Evolutionary conservation across 495 filamentous ascomycete species (phyloP).

Genomic region (Immersiella caudata): DNA sequence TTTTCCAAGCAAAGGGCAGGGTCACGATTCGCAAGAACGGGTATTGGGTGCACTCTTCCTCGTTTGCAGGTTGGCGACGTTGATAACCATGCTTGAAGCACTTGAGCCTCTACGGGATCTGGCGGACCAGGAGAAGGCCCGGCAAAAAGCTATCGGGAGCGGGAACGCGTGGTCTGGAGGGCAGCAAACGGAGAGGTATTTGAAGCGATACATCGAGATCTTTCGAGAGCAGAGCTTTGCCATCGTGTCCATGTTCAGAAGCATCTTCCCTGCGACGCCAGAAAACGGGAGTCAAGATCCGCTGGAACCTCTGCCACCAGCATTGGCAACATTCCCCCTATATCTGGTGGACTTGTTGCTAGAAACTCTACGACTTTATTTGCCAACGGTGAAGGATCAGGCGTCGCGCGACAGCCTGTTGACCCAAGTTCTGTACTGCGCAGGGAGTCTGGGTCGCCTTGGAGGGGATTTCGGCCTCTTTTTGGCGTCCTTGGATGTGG

Average conservation of each 20-base stretch:
- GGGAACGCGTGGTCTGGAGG: constrained; percentile 67
- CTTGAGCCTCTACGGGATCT: constrained; percentile 84
- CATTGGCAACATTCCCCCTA: constrained; percentile 81
- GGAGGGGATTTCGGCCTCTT: constrained; percentile 94
- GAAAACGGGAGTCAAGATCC: constrained; percentile 49
- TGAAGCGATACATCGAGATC: constrained; percentile 96
- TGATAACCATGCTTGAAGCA: constrained; percentile 79
- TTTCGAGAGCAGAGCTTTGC: constrained; percentile 98
- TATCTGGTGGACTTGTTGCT: constrained; percentile 82
- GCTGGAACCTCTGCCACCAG: constrained; percentile 70
- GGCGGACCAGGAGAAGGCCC: constrained; percentile 80
- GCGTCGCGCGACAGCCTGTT: constrained; percentile 80
- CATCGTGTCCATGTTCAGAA: constrained; percentile 88
- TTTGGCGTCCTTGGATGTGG: constrained; percentile 64
- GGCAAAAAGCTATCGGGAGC: constrained; percentile 39
- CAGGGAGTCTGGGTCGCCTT: constrained; percentile 85
- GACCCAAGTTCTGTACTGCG: constrained; percentile 94
- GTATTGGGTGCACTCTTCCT: constrained; percentile 82
- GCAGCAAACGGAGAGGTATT: constrained; percentile 89
- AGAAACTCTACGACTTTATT: constrained; percentile 74
- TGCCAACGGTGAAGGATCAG: constrained; percentile 81
- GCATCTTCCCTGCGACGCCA: constrained; percentile 68
- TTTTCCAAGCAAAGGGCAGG: constrained; percentile 34
- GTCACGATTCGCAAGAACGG: constrained; percentile 57
- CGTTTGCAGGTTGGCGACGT: constrained; percentile 78